These are phyloP conservation scores for Buddleja alternifolia DNA, from an alignment of 257 asterid genomes.

Conservation along the genomic window DNA sequence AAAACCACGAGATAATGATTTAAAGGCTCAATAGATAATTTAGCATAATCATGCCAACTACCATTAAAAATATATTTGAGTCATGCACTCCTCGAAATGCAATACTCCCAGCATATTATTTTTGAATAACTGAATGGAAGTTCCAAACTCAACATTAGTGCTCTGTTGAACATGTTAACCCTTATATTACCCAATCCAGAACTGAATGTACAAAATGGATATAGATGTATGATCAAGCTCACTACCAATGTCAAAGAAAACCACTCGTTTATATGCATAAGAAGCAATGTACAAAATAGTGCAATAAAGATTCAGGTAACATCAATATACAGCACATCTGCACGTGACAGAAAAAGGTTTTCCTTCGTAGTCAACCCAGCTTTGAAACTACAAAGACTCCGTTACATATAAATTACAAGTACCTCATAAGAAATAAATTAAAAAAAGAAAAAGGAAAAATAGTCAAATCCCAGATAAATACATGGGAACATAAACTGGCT, in stretches of 20 bases:
- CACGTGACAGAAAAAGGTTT: background rate
- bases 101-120: slow-evolving; percentile 16
- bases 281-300: slow-evolving; percentile 4
- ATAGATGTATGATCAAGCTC: background rate
- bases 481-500: background rate
- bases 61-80: background rate
- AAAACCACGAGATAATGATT: slow-evolving; percentile 20
- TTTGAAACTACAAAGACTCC: background rate
- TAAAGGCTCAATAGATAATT: background rate
- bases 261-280: background rate
- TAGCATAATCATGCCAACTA: background rate
- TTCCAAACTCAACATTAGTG: slow-evolving; percentile 7
- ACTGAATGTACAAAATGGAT: background rate
- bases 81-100: slow-evolving; percentile 12
- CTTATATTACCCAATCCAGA: slow-evolving; percentile 1
- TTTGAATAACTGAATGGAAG: slow-evolving; percentile 8
- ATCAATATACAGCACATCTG: background rate
- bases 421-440: background rate
- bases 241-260: slow-evolving; percentile 18
- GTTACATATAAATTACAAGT: background rate
- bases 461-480: background rate
- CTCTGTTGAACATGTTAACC: slow-evolving; percentile 7
- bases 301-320: background rate
- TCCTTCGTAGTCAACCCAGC: background rate
- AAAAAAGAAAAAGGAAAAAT: background rate